A percentile compares a stretch with the other conserved stretches of the same genome.
Evolutionary conservation across 2,329 filamentous ascomycete species (phyloP).

Genomic region (Rhytidhysteron rufulum): DNA sequence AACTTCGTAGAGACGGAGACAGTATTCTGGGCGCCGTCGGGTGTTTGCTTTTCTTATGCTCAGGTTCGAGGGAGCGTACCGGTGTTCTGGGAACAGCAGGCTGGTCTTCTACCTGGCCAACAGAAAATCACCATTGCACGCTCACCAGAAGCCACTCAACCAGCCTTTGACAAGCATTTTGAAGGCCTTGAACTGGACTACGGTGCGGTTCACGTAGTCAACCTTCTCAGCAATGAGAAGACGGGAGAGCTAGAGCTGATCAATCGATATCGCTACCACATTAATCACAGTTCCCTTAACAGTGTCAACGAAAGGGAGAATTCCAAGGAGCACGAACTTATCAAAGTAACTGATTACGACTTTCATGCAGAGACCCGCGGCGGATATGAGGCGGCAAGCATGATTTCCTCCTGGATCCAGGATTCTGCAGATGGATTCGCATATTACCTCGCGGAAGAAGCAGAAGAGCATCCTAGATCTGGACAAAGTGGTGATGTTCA

Average conservation of each 20-base stretch:
- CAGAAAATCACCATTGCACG: conserved; percentile 92
- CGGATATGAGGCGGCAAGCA: conserved; percentile 86
- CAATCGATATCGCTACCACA: conserved; percentile 71
- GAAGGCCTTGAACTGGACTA: conserved; percentile 81
- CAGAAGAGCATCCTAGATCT: conserved; percentile 48
- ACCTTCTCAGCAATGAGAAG: conserved; percentile 88
- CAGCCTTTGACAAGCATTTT: conserved; percentile 94
- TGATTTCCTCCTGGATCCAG: conserved; percentile 75
- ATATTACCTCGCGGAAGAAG: conserved; percentile 81
- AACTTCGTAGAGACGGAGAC: conserved; percentile 99
- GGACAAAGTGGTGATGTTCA: conserved; percentile 38
- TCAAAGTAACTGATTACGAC: conserved; percentile 85
- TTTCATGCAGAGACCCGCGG: conserved; percentile 91
- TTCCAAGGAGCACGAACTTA: conserved; percentile 64
- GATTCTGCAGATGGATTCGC: conserved; percentile 80
- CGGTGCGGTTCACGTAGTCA: conserved; percentile 87
- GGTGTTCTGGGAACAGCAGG: conserved; percentile 93
- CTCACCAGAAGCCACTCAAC: conserved; percentile 85
- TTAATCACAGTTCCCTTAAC: conserved; percentile 70
- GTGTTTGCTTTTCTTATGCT: conserved; percentile 83
- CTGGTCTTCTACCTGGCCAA: conserved; percentile 82
- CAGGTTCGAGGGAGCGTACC: conserved; percentile 92
- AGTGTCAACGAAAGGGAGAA: conserved; percentile 50
- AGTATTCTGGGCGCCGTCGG: conserved; percentile 76
- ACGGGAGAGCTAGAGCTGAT: conserved; percentile 82